A percentile compares a stretch with the other conserved stretches of the same genome.
These are phyloP conservation scores for Gnaphalium uliginosum DNA, from an alignment of 129 eudicot species.

Conservation along the genomic window DNA sequence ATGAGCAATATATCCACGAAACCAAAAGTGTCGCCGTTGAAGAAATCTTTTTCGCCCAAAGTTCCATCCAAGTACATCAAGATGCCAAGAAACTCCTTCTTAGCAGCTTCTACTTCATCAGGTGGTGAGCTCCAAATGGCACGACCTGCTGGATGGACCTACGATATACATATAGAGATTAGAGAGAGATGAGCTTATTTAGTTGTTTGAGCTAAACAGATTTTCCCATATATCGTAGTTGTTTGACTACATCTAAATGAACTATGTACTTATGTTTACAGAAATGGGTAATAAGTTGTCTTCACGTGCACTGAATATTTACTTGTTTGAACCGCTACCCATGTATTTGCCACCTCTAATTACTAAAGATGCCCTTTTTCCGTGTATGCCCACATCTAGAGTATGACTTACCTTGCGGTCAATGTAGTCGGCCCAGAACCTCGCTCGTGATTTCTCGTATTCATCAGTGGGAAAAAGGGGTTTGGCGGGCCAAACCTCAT, in stretches of 20 bases:
- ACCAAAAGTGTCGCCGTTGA: slow-evolving; percentile 61
- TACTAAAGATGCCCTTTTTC: not conserved
- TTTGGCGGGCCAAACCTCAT: slow-evolving; percentile 60
- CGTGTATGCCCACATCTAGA: not conserved
- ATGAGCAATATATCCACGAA: slow-evolving; percentile 57
- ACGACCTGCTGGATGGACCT: slow-evolving; percentile 62
- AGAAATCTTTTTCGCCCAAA: slow-evolving; percentile 57
- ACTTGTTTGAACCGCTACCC: too few species aligned
- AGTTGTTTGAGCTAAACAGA: not conserved
- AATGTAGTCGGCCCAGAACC: slow-evolving; percentile 72
- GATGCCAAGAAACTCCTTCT: slow-evolving; percentile 55
- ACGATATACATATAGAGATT: slow-evolving; percentile 1
- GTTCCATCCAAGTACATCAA: slow-evolving; percentile 65
- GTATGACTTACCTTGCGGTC: slow-evolving; percentile 56
- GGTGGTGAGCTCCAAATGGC: slow-evolving; percentile 57
- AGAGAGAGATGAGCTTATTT: not conserved
- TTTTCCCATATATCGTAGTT: not conserved
- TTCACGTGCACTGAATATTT: too few species aligned
- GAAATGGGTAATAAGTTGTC: too few species aligned
- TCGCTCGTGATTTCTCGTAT: slow-evolving; percentile 51
- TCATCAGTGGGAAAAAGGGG: slow-evolving; percentile 47
- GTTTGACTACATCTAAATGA: too few species aligned
- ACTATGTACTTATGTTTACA: not conserved
- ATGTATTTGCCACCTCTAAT: not conserved
- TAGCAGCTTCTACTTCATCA: slow-evolving; percentile 54